Percentiles rank a stretch among this genome's conserved stretches.
These are phyloP conservation scores for Botrytis fabae DNA, from an alignment of 2,329 filamentous ascomycete species.

Conservation along the genomic window DNA sequence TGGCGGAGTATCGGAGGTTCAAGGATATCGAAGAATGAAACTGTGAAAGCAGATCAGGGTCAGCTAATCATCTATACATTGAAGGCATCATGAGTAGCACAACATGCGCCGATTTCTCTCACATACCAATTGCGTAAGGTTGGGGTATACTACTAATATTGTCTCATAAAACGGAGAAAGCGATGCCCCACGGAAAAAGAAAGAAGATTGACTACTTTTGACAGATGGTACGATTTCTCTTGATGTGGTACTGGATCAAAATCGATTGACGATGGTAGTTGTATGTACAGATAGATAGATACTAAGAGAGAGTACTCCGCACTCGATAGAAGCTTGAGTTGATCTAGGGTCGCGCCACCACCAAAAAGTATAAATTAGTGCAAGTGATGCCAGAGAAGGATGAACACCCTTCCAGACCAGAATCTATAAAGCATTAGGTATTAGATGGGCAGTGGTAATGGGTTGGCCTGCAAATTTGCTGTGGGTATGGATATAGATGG, in stretches of 20 bases:
- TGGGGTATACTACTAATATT: neutral
- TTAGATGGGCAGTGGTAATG: neutral
- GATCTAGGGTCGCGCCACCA: constrained; percentile 12
- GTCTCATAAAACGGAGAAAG: neutral
- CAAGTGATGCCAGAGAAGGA: constrained; percentile 9
- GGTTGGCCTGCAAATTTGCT: constrained; percentile 1
- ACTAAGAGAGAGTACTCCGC: constrained; percentile 1
- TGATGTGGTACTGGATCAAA: neutral
- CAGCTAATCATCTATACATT: constrained; percentile 31
- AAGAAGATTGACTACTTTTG: neutral
- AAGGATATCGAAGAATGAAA: constrained; percentile 26
- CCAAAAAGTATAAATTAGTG: constrained; percentile 18
- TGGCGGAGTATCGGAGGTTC: constrained; percentile 21
- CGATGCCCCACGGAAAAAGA: neutral
- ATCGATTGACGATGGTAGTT: constrained; percentile 1
- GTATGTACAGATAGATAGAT: constrained; percentile 9
- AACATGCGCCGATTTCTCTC: constrained; percentile 19
- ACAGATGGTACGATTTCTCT: neutral
- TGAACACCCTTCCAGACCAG: constrained; percentile 10
- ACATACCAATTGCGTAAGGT: constrained; percentile 23
- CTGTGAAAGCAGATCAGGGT: constrained; percentile 35
- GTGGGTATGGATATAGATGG: neutral
- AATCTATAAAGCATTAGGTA: constrained; percentile 6
- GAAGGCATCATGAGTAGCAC: constrained; percentile 11
- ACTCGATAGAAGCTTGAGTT: constrained; percentile 14